Percentiles rank a stretch among this genome's conserved stretches.
phyloP scores from a whole-genome alignment of 2,329 filamentous ascomycete genomes.

The Fusarium pseudograminearum region DNA sequence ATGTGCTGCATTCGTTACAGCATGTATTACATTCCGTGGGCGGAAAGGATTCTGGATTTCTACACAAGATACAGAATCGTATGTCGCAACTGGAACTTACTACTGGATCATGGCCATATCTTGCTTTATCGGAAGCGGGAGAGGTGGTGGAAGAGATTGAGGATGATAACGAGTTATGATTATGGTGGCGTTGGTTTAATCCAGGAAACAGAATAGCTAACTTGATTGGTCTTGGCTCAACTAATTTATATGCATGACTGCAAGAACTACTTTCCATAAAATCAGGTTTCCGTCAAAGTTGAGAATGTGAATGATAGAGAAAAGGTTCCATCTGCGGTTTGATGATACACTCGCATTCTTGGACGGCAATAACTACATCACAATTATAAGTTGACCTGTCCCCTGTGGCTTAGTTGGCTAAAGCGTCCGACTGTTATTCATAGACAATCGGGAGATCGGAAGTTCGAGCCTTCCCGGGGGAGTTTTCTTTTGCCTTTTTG shows the following conservation, averaged over 20 bases:
- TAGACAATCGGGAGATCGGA: slow-evolving; percentile 49
- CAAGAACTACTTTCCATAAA: background rate
- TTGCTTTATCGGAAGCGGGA: slow-evolving; percentile 1
- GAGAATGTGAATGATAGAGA: background rate
- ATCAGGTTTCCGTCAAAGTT: background rate
- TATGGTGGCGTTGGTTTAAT: background rate
- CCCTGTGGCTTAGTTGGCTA: slow-evolving; percentile 46
- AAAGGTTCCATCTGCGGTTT: background rate
- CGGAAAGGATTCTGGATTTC: slow-evolving; percentile 35
- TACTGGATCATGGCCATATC: slow-evolving; percentile 34
- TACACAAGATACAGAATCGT: slow-evolving; percentile 32
- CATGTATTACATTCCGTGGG: slow-evolving; percentile 43
- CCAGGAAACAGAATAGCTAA: background rate
- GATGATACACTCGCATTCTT: fast-evolving
- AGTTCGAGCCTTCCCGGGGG: slow-evolving; percentile 50
- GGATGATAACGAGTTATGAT: background rate
- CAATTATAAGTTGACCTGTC: slow-evolving; percentile 8
- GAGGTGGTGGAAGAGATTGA: slow-evolving; percentile 4
- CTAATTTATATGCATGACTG: fast-evolving
- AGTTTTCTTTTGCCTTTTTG: slow-evolving; percentile 15
- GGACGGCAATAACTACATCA: fast-evolving
- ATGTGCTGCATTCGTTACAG: slow-evolving; percentile 40
- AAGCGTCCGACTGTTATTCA: slow-evolving; percentile 45
- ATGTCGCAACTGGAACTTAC: slow-evolving; percentile 37
- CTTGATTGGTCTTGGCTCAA: too few relatives aligned